Conservation (phyloP, 2,329 filamentous ascomycete genomes). For the Aulographum hederae region DNA sequence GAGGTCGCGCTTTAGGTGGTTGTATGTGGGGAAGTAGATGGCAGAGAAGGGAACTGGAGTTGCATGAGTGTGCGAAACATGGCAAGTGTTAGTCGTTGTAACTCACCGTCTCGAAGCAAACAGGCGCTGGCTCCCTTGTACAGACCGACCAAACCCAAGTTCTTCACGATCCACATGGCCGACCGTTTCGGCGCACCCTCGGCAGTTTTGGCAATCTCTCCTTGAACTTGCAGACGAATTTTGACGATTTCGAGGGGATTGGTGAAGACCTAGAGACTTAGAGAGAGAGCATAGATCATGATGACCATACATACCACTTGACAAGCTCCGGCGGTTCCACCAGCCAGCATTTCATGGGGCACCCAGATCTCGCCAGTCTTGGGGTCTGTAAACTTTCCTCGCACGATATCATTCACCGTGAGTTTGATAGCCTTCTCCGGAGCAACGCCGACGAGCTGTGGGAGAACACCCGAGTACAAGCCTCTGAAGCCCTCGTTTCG, state of each 20-base stretch:
- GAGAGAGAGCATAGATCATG: not conserved
- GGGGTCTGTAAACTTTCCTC: conserved; percentile 54
- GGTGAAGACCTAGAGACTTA: conserved; percentile 56
- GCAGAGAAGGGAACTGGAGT: conserved; percentile 73
- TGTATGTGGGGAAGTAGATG: conserved; percentile 97
- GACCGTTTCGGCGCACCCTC: conserved; percentile 71
- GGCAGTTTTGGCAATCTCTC: conserved; percentile 77
- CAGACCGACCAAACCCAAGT: conserved; percentile 80
- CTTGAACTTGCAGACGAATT: conserved; percentile 93
- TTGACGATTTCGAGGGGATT: conserved; percentile 99
- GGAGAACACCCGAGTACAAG: conserved; percentile 84
- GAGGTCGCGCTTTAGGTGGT: conserved; percentile 79
- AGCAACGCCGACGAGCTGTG: conserved; percentile 93
- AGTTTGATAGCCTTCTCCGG: conserved; percentile 99
- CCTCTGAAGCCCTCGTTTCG: conserved; percentile 80
- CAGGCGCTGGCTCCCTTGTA: conserved; percentile 96
- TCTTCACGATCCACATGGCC: conserved; percentile 93
- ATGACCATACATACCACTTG: conserved; percentile 60
- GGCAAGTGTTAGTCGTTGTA: too few relatives aligned
- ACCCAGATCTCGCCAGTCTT: conserved; percentile 55
- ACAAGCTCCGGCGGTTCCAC: conserved; percentile 77
- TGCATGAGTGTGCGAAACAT: not conserved
- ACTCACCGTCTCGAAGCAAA: conserved; percentile 56
- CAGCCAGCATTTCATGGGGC: conserved; percentile 62
- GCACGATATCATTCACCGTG: conserved; percentile 89